Base-by-base conservation (phyloP, 169 alveolate species). In the Cryptosporidium muris region DNA sequence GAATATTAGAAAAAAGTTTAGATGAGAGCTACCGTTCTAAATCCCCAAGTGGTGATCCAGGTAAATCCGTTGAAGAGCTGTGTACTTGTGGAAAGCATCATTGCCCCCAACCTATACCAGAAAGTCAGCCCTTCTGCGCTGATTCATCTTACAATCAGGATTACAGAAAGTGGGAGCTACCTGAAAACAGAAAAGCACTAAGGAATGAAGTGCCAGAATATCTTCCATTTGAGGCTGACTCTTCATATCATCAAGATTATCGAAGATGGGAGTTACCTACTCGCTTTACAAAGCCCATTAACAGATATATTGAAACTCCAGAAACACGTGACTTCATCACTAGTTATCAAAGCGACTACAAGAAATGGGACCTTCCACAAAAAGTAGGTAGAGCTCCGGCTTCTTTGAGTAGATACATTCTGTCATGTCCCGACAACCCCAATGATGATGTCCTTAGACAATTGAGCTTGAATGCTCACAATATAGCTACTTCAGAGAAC, bases 41-140 rank as follows among this genome's bases (percentile, higher is more conserved):
- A 42, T 74, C 85, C 43, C 85, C 85, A 45, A 74, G 85, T 42
- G 85, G 85, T 8, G 52, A 58, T 9, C 85, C 85, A 1, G 85
- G 85, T n/a, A 74, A 74, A 16, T 74, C 85, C 43, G 58, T 74
- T 2, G 85, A 74, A 38, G 85, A 74, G 12, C 47, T 74, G 45
- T 74, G 85, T 48, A 74, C 68, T 47, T 74, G 85, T 14, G 85
- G 85, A 2, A 74, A 74, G 36, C 85, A 74, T 4, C 42, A 34
- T 3, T 74, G 85, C 7, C 85, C 85, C 11, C 40, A 60, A 58
- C 85, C 85, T n/a, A 9, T 74, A 12, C 38, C 54, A 7, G 68
- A 74, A 11, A 25, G 58, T 7, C n/a, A 58, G 25, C 60, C 74
- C n/a, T 74, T 74, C 25, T 38, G 45, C 14, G 85, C 74, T 4